phyloP scores from a whole-genome alignment of 192 early-diverging fungal genomes.

The Coemansia sp. region DNA sequence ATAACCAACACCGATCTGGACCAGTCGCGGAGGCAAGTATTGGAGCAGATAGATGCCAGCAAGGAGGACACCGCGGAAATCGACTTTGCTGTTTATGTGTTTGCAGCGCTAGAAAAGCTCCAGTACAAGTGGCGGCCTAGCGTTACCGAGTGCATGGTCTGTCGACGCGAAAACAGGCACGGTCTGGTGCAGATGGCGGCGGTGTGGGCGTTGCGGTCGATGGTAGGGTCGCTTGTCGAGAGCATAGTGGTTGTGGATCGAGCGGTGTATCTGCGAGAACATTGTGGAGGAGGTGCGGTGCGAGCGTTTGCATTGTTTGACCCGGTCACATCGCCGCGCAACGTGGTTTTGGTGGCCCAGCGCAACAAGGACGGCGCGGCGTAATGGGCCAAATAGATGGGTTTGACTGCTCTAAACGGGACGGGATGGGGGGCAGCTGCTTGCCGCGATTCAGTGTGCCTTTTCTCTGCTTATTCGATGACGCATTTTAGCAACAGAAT shows the following conservation, averaged over 20 bases:
- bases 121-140: constrained; percentile 38
- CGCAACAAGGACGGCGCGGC: too few relatives aligned
- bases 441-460: too few relatives aligned
- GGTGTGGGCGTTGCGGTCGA: constrained; percentile 75
- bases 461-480: too few relatives aligned
- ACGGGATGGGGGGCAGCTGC: too few relatives aligned
- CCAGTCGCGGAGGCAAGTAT: constrained; percentile 12
- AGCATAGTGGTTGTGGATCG: constrained; percentile 77
- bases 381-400: too few relatives aligned
- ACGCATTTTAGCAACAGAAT: too few relatives aligned
- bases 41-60: background rate
- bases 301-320: constrained; percentile 43
- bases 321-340: constrained; percentile 40
- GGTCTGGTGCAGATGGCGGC: constrained; percentile 63
- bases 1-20: constrained; percentile 54
- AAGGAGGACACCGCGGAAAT: background rate
- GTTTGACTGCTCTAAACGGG: too few relatives aligned
- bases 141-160: constrained; percentile 24
- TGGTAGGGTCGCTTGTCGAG: constrained; percentile 74
- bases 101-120: constrained; percentile 60
- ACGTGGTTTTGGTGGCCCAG: constrained; percentile 36
- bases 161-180: constrained; percentile 26
- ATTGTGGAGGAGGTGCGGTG: constrained; percentile 27
- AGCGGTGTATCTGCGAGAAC: constrained; percentile 60
- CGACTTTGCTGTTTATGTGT: constrained; percentile 53